Percentiles rank a stretch among this genome's conserved stretches.
Evolutionary conservation across 2,329 filamentous ascomycete species (phyloP).

Genomic region (Acephala macrosclerotiorum): DNA sequence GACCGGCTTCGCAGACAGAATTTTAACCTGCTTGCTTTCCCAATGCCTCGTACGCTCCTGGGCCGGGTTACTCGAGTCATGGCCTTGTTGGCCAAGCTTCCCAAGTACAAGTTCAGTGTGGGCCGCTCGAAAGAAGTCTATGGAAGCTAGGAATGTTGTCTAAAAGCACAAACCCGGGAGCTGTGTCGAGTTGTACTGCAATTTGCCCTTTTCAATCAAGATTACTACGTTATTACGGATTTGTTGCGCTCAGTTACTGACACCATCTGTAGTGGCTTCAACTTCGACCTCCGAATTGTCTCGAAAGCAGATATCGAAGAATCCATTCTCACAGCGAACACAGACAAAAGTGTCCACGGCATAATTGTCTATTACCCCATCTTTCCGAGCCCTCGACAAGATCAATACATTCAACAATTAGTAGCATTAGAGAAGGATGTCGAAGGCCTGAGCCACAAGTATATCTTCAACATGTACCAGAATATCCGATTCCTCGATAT

Average conservation of each 20-base stretch:
- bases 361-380: slow-evolving; percentile 99
- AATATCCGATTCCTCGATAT: slow-evolving; percentile 94
- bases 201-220: neutral
- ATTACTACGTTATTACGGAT: neutral
- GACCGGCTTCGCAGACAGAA: too few relatives aligned
- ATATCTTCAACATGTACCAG: slow-evolving; percentile 99
- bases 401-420: slow-evolving; percentile 95
- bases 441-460: slow-evolving; percentile 90
- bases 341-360: slow-evolving; percentile 76
- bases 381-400: slow-evolving; percentile 79
- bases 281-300: slow-evolving; percentile 84
- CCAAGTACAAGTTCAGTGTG: too few relatives aligned
- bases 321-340: slow-evolving; percentile 84
- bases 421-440: slow-evolving; percentile 92
- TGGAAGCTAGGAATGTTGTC: too few relatives aligned
- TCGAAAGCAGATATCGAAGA: slow-evolving; percentile 91
- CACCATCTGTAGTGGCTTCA: slow-evolving; percentile 73
- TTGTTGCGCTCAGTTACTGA: slow-evolving; percentile 1
- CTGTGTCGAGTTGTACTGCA: neutral
- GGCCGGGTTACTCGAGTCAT: too few relatives aligned
- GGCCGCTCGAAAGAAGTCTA: too few relatives aligned
- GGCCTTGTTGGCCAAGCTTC: too few relatives aligned
- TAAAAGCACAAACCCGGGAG: neutral
- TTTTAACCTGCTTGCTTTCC: too few relatives aligned
- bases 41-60: too few relatives aligned